Conservation (phyloP, 495 filamentous ascomycete genomes). For the Hyphodiscus hymeniophilus region DNA sequence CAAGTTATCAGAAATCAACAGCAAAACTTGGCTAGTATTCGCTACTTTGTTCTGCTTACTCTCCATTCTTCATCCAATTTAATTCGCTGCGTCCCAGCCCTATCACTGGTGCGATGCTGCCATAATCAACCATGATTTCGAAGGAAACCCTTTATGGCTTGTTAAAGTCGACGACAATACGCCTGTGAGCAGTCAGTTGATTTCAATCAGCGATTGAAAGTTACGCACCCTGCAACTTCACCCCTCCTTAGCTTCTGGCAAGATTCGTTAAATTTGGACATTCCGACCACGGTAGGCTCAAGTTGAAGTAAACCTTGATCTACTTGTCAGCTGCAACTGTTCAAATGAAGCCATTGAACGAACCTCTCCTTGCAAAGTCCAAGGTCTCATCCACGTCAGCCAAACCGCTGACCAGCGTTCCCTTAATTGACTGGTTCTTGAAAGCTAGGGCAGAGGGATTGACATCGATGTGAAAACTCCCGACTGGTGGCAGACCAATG, state of each 20-base stretch:
- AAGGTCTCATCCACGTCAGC: conserved; percentile 10
- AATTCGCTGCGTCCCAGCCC: no score
- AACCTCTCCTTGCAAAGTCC: conserved; percentile 13
- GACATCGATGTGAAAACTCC: background rate
- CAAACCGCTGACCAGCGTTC: conserved; percentile 10
- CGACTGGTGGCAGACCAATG: conserved; percentile 5
- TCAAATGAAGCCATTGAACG: background rate
- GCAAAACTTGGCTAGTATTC: no score
- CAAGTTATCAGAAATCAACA: no score
- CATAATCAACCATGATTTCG: no score
- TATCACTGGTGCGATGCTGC: no score
- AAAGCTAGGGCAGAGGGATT: conserved; percentile 9
- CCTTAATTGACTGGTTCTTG: conserved; percentile 12
- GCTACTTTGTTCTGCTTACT: no score
- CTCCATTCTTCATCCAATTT: no score
- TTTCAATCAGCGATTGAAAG: background rate
- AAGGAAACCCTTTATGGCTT: background rate
- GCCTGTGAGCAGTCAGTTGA: background rate
- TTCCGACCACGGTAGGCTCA: conserved; percentile 6
- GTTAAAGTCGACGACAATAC: conserved; percentile 12
- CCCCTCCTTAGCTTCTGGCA: conserved; percentile 12
- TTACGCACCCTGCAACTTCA: conserved; percentile 8
- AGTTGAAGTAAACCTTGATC: conserved; percentile 3
- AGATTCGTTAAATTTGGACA: conserved; percentile 5
- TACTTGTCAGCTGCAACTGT: background rate